Evolutionary conservation across 1,284 basidiomycete species (phyloP).

Genomic region (Phylloboletellus chloephorus): DNA sequence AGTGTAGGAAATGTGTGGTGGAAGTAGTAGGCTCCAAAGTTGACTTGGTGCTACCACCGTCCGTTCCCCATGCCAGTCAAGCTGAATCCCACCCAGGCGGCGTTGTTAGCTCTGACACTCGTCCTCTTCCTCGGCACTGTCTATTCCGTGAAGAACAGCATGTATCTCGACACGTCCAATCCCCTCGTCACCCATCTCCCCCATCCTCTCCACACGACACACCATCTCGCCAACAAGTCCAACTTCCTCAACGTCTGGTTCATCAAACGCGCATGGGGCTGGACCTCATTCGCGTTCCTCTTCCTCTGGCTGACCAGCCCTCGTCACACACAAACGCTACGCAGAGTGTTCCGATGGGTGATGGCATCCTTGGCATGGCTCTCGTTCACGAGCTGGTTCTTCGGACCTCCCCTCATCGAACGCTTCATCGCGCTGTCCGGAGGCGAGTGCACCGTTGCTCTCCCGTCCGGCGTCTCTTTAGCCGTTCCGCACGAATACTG

Average conservation of each 20-base stretch:
- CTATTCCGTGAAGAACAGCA: conserved; percentile 48
- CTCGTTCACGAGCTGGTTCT: conserved; percentile 85
- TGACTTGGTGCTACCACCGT: not conserved
- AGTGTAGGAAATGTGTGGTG: too few species aligned
- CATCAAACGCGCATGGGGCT: conserved; percentile 89
- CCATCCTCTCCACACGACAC: conserved; percentile 58
- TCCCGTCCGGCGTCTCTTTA: conserved; percentile 54
- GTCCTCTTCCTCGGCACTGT: conserved; percentile 47
- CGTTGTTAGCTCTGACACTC: conserved; percentile 31
- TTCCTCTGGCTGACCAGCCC: conserved; percentile 53
- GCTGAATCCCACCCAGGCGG: conserved; percentile 21
- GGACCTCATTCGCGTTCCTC: conserved; percentile 74
- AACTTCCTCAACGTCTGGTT: conserved; percentile 84
- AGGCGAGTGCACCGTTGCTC: conserved; percentile 69
- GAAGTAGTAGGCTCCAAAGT: not conserved
- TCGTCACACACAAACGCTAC: conserved; percentile 37
- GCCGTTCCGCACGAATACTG: conserved; percentile 60
- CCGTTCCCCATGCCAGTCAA: conserved; percentile 26
- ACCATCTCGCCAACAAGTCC: conserved; percentile 79
- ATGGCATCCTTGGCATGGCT: conserved; percentile 68
- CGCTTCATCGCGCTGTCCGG: conserved; percentile 74
- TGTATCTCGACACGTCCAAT: conserved; percentile 66
- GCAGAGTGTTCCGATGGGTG: conserved; percentile 53
- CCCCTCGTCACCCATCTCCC: conserved; percentile 61
- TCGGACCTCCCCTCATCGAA: conserved; percentile 80